Conservation (phyloP, 768 basidiomycete genomes). For the Lactarius pseudohatsudake region DNA sequence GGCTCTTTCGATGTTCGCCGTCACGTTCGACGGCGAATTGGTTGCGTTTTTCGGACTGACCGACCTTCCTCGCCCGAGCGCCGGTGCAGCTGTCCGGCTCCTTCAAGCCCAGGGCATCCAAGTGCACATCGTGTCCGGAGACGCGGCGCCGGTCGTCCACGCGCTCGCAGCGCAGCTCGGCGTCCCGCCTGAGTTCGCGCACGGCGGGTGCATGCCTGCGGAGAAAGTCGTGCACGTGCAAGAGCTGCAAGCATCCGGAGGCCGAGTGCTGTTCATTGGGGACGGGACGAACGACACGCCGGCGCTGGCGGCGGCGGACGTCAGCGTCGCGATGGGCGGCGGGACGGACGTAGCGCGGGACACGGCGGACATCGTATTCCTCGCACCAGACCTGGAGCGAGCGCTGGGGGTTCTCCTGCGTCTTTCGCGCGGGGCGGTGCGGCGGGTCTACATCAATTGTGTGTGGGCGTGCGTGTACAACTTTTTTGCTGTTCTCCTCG, state of each 20-base stretch:
- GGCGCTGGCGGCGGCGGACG: conserved; percentile 52
- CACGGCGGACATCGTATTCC: conserved; percentile 49
- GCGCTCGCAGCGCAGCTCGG: conserved; percentile 43
- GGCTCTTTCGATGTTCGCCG: conserved; percentile 47
- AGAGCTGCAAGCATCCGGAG: conserved; percentile 31
- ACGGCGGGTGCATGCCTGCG: conserved; percentile 47
- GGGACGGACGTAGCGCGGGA: conserved; percentile 42
- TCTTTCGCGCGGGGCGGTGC: conserved; percentile 37
- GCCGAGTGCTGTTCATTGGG: conserved; percentile 43
- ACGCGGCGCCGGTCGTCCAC: conserved; percentile 45
- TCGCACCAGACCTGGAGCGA: conserved; percentile 35
- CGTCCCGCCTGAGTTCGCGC: conserved; percentile 39
- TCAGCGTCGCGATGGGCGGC: conserved; percentile 42
- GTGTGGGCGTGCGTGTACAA: conserved; percentile 45
- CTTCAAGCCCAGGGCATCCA: conserved; percentile 39
- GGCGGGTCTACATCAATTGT: conserved; percentile 40
- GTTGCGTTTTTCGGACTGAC: conserved; percentile 42
- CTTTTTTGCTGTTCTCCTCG: conserved; percentile 47
- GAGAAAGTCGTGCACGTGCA: conserved; percentile 43
- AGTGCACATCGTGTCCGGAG: conserved; percentile 52
- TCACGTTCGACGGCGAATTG: conserved; percentile 33
- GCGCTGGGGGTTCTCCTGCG: conserved; percentile 43
- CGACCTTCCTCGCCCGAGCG: conserved; percentile 48
- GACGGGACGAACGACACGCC: conserved; percentile 57
- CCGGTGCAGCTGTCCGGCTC: conserved; percentile 39